Percentiles rank a stretch among this genome's conserved stretches.
These are phyloP conservation scores for Cucurbitaria berberidis DNA, from an alignment of 2,329 filamentous ascomycete species.

Conservation along the genomic window DNA sequence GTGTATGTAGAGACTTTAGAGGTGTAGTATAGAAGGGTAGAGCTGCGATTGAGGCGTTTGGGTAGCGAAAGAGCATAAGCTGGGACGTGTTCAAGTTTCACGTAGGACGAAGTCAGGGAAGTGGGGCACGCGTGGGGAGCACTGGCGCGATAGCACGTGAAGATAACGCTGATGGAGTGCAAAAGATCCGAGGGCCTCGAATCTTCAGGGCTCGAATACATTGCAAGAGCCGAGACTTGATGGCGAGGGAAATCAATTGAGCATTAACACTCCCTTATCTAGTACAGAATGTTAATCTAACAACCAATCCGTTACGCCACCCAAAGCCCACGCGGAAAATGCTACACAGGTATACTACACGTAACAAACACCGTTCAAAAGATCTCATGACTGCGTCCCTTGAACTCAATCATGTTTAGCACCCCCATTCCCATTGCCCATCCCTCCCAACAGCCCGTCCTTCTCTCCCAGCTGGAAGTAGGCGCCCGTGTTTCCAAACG, in stretches of 20 bases:
- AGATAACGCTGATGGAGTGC: not conserved
- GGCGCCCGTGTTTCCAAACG: conserved; percentile 60
- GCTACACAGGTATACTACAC: conserved; percentile 17
- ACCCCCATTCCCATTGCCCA: conserved; percentile 56
- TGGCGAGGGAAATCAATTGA: not conserved
- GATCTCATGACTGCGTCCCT: conserved; percentile 5
- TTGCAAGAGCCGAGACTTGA: not conserved
- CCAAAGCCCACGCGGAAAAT: not conserved
- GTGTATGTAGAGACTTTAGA: not conserved
- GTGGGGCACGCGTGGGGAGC: conserved; percentile 11
- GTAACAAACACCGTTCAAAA: conserved; percentile 4
- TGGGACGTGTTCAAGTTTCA: not conserved
- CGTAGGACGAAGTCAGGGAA: not conserved
- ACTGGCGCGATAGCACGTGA: conserved; percentile 20
- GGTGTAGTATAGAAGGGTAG: not conserved
- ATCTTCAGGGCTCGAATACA: not conserved
- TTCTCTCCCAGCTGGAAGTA: conserved; percentile 72
- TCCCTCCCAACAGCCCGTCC: conserved; percentile 65
- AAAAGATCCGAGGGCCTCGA: no score
- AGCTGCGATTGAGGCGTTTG: not conserved
- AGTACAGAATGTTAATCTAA: not conserved
- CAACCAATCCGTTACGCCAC: not conserved
- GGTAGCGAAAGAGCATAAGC: not conserved
- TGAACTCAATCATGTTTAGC: conserved; percentile 41
- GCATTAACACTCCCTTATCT: not conserved